Base-by-base conservation (phyloP, 2,329 filamentous ascomycete genomes). In the Uncinocarpus reesii region DNA sequence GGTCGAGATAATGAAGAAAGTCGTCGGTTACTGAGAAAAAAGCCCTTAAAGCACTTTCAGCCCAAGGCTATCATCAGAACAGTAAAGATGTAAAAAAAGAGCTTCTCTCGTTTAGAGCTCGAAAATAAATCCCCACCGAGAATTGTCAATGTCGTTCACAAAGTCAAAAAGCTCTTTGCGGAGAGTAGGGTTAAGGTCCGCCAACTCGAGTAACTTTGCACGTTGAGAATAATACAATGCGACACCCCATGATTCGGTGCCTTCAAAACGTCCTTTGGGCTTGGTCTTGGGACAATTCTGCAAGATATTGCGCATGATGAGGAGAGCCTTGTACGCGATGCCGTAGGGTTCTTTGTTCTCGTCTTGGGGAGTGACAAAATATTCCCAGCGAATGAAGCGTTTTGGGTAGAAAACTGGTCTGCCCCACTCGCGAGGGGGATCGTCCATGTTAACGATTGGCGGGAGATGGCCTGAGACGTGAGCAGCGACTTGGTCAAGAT, bases 231-330 rank as follows among this genome's bases (percentile, higher is more conserved):
- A 49, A 49, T 68, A 70, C 21, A 64, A 35, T 41, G 37, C 40
- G n/a, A 48, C 46, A 31, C 46, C 46, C 52, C 47, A 49, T 10
- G 49, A 52, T 13, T 52, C 31, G 10, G 16, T 34, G 4, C 42
- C 49, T 41, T 45, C 21, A n/a, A 32, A 32, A 13, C 43, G 48
- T 11, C 45, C 40, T 2, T 28, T 48, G 34, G 44, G 42, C 29
- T 42, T 45, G n/a, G 60, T 60, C 42, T 60, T 60, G 0, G 67
- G 66, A 2, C 70, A 58, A 50, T 70, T 68, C 7, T 66, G 58
- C 7, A 69, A 66, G 23, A 74, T 59, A 43, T 74, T 74, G 35
- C 70, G 66, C 54, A 74, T 53, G 2, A 74, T 65, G 38, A 74
- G 57, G 5, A 67, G 63, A 23, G 69, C 68, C 55, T 71, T 71